phyloP scores from a whole-genome alignment of 352 stramenopile genomes.

The Aphanomyces euteiches region DNA sequence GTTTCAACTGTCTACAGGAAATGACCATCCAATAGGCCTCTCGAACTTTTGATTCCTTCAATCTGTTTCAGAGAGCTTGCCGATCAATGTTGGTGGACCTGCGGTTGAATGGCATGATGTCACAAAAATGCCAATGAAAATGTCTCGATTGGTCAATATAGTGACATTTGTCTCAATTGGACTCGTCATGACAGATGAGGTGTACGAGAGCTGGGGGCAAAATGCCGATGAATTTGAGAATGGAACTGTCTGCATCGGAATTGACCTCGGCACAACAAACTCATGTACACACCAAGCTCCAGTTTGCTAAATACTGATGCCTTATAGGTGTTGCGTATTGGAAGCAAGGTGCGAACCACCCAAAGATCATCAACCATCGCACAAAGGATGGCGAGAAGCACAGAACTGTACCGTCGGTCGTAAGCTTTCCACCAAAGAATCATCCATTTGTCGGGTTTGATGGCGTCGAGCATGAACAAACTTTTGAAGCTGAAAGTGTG shows the following conservation, averaged over 20 bases:
- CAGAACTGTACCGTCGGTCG: conserved; percentile 70
- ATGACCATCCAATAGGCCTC: too few relatives aligned
- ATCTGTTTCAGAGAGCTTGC: background rate
- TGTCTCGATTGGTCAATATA: conserved; percentile 2
- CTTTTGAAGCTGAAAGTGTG: conserved; percentile 49
- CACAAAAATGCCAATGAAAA: background rate
- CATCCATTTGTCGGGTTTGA: conserved; percentile 49
- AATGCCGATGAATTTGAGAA: conserved; percentile 63
- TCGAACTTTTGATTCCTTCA: too few relatives aligned
- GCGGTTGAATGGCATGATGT: background rate
- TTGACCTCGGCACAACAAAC: conserved; percentile 99
- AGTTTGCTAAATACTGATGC: background rate
- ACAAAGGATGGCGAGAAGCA: conserved; percentile 38
- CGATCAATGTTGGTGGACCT: background rate
- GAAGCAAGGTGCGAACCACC: conserved; percentile 22
- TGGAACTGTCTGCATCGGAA: conserved; percentile 91
- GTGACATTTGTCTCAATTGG: background rate
- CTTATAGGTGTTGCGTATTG: conserved; percentile 26
- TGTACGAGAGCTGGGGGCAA: conserved; percentile 79
- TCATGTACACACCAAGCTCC: conserved; percentile 74
- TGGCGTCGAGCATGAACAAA: conserved; percentile 49
- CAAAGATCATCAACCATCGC: conserved; percentile 21
- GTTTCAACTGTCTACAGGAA: too few relatives aligned
- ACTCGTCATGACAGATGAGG: background rate
- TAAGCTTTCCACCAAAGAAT: conserved; percentile 59